Percentiles rank a stretch among this genome's conserved stretches.
These are phyloP conservation scores for Curvularia hawaiiensis DNA, from an alignment of 2,329 filamentous ascomycete species.

Conservation along the genomic window DNA sequence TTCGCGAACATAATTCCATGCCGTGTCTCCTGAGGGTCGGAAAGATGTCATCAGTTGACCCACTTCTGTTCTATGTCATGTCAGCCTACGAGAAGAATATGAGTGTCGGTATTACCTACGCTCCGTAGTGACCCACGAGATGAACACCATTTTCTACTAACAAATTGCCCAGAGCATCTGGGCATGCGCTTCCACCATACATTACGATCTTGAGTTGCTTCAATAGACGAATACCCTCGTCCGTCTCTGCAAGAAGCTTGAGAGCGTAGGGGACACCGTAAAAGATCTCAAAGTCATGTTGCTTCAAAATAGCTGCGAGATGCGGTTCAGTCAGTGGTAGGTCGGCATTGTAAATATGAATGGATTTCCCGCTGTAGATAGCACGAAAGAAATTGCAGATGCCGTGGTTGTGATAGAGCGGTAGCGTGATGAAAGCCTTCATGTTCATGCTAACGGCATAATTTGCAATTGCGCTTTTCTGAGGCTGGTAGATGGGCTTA, in stretches of 20 bases:
- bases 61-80: slow-evolving; percentile 58
- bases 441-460: slow-evolving; percentile 28
- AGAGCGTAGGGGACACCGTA: slow-evolving; percentile 68
- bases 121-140: slow-evolving; percentile 62
- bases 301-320: slow-evolving; percentile 22
- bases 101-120: slow-evolving; percentile 40
- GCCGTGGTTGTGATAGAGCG: slow-evolving; percentile 34
- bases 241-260: slow-evolving; percentile 65
- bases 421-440: slow-evolving; percentile 31
- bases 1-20: slow-evolving; percentile 64
- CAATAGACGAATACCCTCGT: slow-evolving; percentile 59
- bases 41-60: slow-evolving; percentile 69
- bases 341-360: slow-evolving; percentile 34
- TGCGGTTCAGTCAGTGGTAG: slow-evolving; percentile 28
- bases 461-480: slow-evolving; percentile 45
- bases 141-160: slow-evolving; percentile 60
- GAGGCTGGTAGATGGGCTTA: slow-evolving; percentile 66
- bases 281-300: slow-evolving; percentile 58
- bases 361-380: slow-evolving; percentile 30
- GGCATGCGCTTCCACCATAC: slow-evolving; percentile 63
- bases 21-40: slow-evolving; percentile 58
- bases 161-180: slow-evolving; percentile 62
- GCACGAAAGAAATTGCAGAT: slow-evolving; percentile 36
- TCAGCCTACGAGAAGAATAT: neutral
- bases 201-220: slow-evolving; percentile 59